Evolutionary conservation across 1,284 basidiomycete species (phyloP).

Genomic region (Rhodotorula sp.): DNA sequence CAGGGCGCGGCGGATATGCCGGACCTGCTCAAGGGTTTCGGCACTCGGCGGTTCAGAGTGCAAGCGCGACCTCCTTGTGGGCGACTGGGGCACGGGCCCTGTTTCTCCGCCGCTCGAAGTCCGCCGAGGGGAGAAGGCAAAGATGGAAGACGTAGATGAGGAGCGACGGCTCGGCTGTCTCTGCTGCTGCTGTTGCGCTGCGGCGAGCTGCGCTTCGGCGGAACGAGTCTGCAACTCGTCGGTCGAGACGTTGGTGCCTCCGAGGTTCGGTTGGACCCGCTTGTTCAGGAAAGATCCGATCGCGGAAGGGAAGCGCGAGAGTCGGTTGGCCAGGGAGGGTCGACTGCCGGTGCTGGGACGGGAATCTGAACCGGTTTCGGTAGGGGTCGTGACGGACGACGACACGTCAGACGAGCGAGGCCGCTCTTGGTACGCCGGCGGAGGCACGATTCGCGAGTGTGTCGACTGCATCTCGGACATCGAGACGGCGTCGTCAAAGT

Average conservation of each 20-base stretch:
- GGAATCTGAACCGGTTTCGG: not conserved
- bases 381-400: not conserved
- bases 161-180: not conserved
- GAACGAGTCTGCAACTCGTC: not conserved
- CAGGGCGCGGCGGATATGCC: constrained; percentile 11
- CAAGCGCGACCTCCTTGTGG: not conserved
- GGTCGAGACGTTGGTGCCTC: not conserved
- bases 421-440: not conserved
- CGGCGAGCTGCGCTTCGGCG: not conserved
- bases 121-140: not conserved
- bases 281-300: not conserved
- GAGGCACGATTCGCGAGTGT: not conserved
- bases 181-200: not conserved
- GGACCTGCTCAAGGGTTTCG: not conserved
- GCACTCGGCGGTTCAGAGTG: not conserved
- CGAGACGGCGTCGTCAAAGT: not conserved
- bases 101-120: not conserved
- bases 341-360: not conserved
- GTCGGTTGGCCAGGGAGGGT: not conserved
- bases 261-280: not conserved
- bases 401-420: not conserved
- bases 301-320: not conserved
- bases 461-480: not conserved
- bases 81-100: not conserved
- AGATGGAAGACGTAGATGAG: not conserved